Evolutionary conservation across 768 basidiomycete species (phyloP).

Genomic region (Naganishia friedmannii): DNA sequence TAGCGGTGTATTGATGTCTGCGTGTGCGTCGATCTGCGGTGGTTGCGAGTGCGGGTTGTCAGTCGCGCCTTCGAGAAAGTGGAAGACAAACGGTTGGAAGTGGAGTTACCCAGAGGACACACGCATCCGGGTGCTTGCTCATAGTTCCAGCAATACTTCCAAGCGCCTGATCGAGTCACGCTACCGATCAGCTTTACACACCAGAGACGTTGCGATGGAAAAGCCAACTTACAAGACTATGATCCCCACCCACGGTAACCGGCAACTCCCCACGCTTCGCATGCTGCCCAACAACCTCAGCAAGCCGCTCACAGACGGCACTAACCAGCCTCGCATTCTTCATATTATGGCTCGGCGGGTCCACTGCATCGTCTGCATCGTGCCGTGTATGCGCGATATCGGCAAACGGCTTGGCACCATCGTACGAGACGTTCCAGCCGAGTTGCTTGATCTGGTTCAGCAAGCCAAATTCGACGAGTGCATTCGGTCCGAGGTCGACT

Average conservation of each 20-base stretch:
- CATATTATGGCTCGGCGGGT: constrained; percentile 80
- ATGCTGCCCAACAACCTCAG: constrained; percentile 71
- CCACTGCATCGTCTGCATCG: constrained; percentile 44
- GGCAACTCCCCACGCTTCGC: constrained; percentile 75
- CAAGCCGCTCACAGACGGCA: constrained; percentile 73
- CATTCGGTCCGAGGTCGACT: constrained; percentile 62
- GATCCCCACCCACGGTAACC: constrained; percentile 91
- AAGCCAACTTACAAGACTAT: constrained; percentile 71
- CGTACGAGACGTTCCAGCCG: constrained; percentile 85
- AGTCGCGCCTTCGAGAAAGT: background rate
- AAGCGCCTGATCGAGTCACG: constrained; percentile 61
- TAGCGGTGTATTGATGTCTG: constrained; percentile 88
- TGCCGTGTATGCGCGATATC: constrained; percentile 35
- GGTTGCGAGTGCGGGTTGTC: background rate
- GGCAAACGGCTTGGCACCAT: constrained; percentile 81
- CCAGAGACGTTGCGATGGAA: no score
- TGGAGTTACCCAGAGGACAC: constrained; percentile 71
- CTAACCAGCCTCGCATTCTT: constrained; percentile 88
- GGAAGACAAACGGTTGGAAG: background rate
- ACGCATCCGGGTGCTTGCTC: constrained; percentile 58
- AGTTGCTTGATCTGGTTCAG: constrained; percentile 69
- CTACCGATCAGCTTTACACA: background rate
- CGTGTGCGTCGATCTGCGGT: constrained; percentile 76
- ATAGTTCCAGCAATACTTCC: constrained; percentile 90
- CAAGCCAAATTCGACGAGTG: constrained; percentile 82